Evolutionary conservation across 169 alveolate genomes (phyloP).

Genomic region (Plasmodium sp.): DNA sequence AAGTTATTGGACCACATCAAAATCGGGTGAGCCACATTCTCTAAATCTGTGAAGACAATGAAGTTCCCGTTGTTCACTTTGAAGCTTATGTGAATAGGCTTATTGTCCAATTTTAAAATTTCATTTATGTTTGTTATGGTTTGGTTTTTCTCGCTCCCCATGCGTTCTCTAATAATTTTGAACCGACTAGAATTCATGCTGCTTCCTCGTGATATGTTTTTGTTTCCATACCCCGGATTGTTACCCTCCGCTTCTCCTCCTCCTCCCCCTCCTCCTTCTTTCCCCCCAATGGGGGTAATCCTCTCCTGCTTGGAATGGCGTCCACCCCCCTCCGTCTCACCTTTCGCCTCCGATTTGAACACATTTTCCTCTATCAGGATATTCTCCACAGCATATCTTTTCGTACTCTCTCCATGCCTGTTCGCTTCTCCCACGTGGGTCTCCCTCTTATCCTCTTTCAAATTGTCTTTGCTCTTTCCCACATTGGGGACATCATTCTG

Average conservation of each 20-base stretch:
- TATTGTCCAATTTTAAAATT: slow-evolving; percentile 52
- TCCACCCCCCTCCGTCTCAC: neutral
- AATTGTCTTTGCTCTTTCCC: neutral
- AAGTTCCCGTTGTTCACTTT: slow-evolving; percentile 74
- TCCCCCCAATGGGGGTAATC: neutral
- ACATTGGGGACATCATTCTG: neutral
- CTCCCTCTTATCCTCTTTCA: neutral
- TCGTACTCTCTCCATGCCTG: neutral
- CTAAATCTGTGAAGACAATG: slow-evolving; percentile 60
- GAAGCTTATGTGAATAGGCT: slow-evolving; percentile 60
- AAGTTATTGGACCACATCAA: slow-evolving; percentile 73
- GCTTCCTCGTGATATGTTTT: neutral
- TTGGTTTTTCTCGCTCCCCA: slow-evolving; percentile 40
- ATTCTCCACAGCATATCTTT: neutral
- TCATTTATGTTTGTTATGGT: slow-evolving; percentile 59
- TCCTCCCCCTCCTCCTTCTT: neutral
- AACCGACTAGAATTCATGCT: neutral
- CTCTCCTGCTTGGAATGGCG: neutral
- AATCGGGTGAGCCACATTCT: slow-evolving; percentile 57
- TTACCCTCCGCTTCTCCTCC: neutral
- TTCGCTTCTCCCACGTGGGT: neutral
- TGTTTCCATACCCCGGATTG: neutral
- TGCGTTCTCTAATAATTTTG: slow-evolving; percentile 17
- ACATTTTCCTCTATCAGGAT: neutral
- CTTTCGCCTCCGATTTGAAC: neutral